These are phyloP conservation scores for Clavispora asparagi DNA, from an alignment of 805 yeast genomes.

Conservation along the genomic window DNA sequence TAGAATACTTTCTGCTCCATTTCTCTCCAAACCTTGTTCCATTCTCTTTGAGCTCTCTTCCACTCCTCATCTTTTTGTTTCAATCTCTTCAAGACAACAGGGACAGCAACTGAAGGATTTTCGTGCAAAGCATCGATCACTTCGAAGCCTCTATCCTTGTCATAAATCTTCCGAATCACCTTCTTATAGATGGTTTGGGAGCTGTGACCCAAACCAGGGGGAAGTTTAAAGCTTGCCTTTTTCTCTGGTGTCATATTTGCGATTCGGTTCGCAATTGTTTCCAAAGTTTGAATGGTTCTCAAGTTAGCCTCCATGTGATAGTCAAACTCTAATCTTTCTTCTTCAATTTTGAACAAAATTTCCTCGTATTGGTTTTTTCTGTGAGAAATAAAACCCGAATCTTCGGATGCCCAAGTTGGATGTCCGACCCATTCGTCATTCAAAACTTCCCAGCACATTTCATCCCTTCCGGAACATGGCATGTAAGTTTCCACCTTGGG, in stretches of 20 bases:
- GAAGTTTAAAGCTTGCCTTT: slow-evolving; percentile 76
- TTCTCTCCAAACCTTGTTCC: slow-evolving; percentile 99
- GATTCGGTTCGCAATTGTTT: slow-evolving; percentile 89
- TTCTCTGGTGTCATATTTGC: slow-evolving; percentile 92
- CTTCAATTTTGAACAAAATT: slow-evolving; percentile 89
- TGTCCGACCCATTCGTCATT: slow-evolving; percentile 99
- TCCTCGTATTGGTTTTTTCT: slow-evolving; percentile 98
- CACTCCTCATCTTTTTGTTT: slow-evolving; percentile 99
- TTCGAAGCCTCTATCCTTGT: slow-evolving; percentile 91
- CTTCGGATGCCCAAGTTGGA: slow-evolving; percentile 99
- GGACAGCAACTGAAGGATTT: slow-evolving; percentile 92
- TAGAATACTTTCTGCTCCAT: slow-evolving; percentile 92
- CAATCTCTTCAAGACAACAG: slow-evolving; percentile 83
- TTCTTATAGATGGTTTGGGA: slow-evolving; percentile 89
- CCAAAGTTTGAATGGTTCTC: slow-evolving; percentile 91
- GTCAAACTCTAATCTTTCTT: slow-evolving; percentile 96
- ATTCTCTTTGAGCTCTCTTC: slow-evolving; percentile 96
- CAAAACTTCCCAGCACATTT: slow-evolving; percentile 97
- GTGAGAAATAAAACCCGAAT: slow-evolving; percentile 98
- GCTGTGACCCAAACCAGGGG: slow-evolving; percentile 90
- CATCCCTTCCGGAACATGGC: slow-evolving; percentile 99
- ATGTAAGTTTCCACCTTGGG: slow-evolving; percentile 92
- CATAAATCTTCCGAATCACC: slow-evolving; percentile 87
- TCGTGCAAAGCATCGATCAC: slow-evolving; percentile 94
- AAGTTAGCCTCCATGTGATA: slow-evolving; percentile 91